Percentiles rank a stretch among this genome's conserved stretches.
phyloP scores from a whole-genome alignment of 2,329 filamentous ascomycete species.

The Verticillium tricorpus region DNA sequence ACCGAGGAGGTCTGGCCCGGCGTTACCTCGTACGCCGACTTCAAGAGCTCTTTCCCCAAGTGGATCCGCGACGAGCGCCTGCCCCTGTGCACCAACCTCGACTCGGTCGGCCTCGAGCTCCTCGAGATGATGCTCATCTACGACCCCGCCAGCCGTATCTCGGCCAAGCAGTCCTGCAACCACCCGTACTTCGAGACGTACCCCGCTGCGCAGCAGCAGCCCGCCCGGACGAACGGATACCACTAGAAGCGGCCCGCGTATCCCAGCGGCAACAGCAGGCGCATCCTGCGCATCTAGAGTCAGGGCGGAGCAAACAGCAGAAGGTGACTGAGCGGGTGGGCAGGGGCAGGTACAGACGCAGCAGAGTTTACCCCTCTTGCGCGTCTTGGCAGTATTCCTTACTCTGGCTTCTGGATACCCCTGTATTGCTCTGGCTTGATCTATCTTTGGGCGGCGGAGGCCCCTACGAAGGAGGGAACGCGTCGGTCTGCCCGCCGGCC shows the following conservation, averaged over 20 bases:
- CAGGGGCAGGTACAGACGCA: neutral
- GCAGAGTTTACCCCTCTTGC: neutral
- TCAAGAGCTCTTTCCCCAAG: conserved; percentile 88
- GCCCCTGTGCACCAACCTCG: conserved; percentile 66
- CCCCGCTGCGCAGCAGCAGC: conserved; percentile 14
- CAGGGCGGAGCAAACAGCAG: neutral
- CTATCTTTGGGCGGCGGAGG: neutral
- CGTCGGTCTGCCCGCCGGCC: neutral
- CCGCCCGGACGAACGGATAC: conserved; percentile 13
- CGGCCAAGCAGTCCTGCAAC: conserved; percentile 79
- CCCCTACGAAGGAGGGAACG: neutral
- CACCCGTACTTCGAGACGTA: conserved; percentile 72
- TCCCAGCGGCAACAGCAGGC: conserved; percentile 15
- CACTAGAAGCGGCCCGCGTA: conserved; percentile 15
- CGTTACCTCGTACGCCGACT: conserved; percentile 91
- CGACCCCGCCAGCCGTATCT: conserved; percentile 81
- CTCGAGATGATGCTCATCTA: conserved; percentile 72
- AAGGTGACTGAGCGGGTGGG: neutral
- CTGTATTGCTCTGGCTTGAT: neutral
- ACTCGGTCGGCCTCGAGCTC: conserved; percentile 66
- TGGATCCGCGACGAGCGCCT: conserved; percentile 69
- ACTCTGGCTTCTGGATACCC: neutral
- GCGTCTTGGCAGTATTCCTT: neutral
- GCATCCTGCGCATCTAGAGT: neutral
- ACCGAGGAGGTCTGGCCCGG: conserved; percentile 81